phyloP scores from a whole-genome alignment of 2,329 filamentous ascomycete species.

The Elsinoe australis region DNA sequence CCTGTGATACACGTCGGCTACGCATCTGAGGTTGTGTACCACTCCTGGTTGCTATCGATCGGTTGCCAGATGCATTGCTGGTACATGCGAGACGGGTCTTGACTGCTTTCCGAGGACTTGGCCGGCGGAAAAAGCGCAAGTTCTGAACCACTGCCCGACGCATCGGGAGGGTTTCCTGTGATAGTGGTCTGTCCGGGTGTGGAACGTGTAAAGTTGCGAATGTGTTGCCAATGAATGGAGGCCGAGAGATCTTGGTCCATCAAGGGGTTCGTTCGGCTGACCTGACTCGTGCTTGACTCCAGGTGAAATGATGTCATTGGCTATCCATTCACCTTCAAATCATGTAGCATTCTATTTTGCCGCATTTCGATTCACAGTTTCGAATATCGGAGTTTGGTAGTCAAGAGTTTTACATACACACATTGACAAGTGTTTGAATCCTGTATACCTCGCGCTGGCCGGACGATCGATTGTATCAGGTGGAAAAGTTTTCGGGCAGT shows the following conservation, averaged over 20 bases:
- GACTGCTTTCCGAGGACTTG: conserved; percentile 52
- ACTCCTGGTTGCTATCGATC: conserved; percentile 37
- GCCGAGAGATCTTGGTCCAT: background rate
- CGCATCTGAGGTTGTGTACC: conserved; percentile 59
- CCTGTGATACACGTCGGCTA: conserved; percentile 57
- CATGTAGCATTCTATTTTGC: too few relatives aligned
- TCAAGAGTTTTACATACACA: too few relatives aligned
- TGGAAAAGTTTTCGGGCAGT: too few relatives aligned
- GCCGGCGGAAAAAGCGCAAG: conserved; percentile 60
- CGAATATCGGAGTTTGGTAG: too few relatives aligned
- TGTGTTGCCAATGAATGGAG: too few relatives aligned
- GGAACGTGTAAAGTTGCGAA: too few relatives aligned
- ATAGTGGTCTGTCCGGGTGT: too few relatives aligned
- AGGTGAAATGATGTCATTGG: background rate
- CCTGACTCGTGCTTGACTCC: background rate
- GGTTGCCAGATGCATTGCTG: conserved; percentile 41
- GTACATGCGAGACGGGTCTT: conserved; percentile 40
- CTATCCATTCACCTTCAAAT: background rate
- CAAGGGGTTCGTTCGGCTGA: background rate
- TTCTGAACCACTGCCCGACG: conserved; percentile 63
- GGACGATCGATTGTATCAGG: too few relatives aligned
- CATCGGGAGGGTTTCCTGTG: conserved; percentile 53
- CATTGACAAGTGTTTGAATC: too few relatives aligned
- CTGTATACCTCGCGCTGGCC: too few relatives aligned
- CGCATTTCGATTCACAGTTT: too few relatives aligned